Conservation (phyloP, 345 rosid genomes). For the Brassica carinata region DNA sequence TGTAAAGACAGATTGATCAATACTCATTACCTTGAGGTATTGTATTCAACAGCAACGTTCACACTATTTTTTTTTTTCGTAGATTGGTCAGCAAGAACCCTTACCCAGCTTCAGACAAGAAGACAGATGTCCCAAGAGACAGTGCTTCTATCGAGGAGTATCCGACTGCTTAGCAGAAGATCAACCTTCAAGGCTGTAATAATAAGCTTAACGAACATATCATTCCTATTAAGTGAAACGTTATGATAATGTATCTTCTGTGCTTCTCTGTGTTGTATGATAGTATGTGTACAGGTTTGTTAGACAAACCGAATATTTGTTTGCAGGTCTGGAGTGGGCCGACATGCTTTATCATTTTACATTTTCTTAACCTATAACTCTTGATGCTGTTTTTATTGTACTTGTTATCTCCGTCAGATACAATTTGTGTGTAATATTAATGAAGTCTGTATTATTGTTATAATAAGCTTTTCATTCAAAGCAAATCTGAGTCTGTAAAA, state of each 20-base stretch:
- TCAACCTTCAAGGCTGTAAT: conserved; percentile 1
- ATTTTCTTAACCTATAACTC: not conserved
- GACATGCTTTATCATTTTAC: not conserved
- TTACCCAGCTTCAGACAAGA: conserved; percentile 54
- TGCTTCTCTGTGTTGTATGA: conserved; percentile 24
- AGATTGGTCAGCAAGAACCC: conserved; percentile 85
- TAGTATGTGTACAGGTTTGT: conserved; percentile 29
- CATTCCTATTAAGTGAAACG: not conserved
- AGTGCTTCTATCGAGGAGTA: conserved; percentile 45
- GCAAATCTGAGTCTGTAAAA: too few relatives aligned
- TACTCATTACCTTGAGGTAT: not conserved
- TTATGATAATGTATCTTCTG: conserved; percentile 1
- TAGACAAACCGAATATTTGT: not conserved
- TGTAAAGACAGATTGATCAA: conserved; percentile 5
- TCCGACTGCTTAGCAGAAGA: conserved; percentile 25
- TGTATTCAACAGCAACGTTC: conserved; percentile 12
- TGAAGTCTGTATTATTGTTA: not conserved
- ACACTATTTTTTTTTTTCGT: conserved; percentile 6
- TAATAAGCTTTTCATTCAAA: too few relatives aligned
- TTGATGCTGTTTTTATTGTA: conserved; percentile 9
- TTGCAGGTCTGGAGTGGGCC: not conserved
- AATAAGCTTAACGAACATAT: not conserved
- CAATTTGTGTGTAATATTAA: too few relatives aligned
- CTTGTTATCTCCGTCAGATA: not conserved
- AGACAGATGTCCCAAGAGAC: conserved; percentile 41